A percentile compares a stretch with the other conserved stretches of the same genome.
phyloP scores from a whole-genome alignment of 495 filamentous ascomycete species.

The Ramalina peruviana region DNA sequence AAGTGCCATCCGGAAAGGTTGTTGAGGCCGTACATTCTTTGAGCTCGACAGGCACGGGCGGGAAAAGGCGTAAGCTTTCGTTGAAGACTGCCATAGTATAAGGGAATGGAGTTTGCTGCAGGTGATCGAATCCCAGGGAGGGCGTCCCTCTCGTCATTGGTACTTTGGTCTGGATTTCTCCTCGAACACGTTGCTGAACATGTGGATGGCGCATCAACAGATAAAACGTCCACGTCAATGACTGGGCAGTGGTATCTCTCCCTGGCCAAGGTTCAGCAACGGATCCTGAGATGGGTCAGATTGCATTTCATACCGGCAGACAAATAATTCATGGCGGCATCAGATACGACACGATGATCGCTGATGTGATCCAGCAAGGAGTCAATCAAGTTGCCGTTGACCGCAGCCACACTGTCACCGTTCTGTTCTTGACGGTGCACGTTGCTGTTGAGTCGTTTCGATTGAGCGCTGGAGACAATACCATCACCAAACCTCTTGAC shows the following conservation, averaged over 20 bases:
- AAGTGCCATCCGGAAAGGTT: constrained; percentile 43
- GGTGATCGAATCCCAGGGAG: constrained; percentile 17
- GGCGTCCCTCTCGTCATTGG: background rate
- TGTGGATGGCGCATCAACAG: constrained; percentile 36
- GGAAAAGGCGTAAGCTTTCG: constrained; percentile 40
- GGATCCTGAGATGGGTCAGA: background rate
- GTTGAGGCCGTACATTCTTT: constrained; percentile 36
- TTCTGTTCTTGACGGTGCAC: constrained; percentile 3
- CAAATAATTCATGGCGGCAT: constrained; percentile 47
- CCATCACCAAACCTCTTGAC: constrained; percentile 35
- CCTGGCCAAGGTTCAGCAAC: constrained; percentile 20
- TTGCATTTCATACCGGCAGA: constrained; percentile 27
- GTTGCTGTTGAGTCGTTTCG: constrained; percentile 14
- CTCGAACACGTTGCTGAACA: constrained; percentile 23
- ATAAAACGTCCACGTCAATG: constrained; percentile 46
- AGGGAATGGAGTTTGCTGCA: constrained; percentile 31
- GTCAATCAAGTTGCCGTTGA: constrained; percentile 32
- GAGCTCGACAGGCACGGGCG: constrained; percentile 48
- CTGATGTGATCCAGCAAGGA: constrained; percentile 39
- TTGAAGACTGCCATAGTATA: constrained; percentile 44
- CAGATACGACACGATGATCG: constrained; percentile 34
- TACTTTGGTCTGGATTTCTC: constrained; percentile 23
- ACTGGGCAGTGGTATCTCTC: constrained; percentile 46
- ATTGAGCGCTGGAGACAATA: constrained; percentile 36
- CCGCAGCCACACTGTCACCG: constrained; percentile 23